Conservation (phyloP, 192 early-diverging fungal genomes). For the Backusella tuberculispora region DNA sequence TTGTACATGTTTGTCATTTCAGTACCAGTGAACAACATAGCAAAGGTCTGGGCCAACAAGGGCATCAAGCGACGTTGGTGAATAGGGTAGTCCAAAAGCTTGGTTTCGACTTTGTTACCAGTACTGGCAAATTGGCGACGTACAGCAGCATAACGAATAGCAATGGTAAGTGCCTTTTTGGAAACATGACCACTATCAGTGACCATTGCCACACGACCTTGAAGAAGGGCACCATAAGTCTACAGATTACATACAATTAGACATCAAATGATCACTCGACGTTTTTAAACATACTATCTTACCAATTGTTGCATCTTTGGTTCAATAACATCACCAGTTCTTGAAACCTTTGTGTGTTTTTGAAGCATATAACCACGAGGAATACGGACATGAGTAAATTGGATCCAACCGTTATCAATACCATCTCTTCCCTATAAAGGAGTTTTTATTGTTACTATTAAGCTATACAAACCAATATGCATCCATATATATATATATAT, state of each 20-base stretch:
- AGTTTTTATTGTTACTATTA: neutral
- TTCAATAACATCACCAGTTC: conserved; percentile 77
- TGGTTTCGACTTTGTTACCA: conserved; percentile 74
- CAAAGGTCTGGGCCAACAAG: conserved; percentile 86
- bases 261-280: neutral
- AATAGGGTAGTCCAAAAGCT: conserved; percentile 91
- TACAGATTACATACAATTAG: neutral
- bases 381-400: conserved; percentile 90
- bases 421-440: conserved; percentile 63
- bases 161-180: conserved; percentile 91
- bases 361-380: conserved; percentile 91
- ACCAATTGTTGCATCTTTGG: conserved; percentile 81
- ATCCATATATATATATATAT: neutral
- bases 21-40: conserved; percentile 88
- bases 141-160: conserved; percentile 89
- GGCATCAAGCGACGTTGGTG: conserved; percentile 95
- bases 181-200: conserved; percentile 84
- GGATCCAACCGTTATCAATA: conserved; percentile 94
- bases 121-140: conserved; percentile 85
- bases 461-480: too few species aligned
- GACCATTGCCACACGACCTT: conserved; percentile 83
- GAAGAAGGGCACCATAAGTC: conserved; percentile 88
- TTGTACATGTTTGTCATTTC: conserved; percentile 82
- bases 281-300: neutral
- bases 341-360: conserved; percentile 90